phyloP scores from a whole-genome alignment of 306 rosid species.

The Morella rubra region DNA sequence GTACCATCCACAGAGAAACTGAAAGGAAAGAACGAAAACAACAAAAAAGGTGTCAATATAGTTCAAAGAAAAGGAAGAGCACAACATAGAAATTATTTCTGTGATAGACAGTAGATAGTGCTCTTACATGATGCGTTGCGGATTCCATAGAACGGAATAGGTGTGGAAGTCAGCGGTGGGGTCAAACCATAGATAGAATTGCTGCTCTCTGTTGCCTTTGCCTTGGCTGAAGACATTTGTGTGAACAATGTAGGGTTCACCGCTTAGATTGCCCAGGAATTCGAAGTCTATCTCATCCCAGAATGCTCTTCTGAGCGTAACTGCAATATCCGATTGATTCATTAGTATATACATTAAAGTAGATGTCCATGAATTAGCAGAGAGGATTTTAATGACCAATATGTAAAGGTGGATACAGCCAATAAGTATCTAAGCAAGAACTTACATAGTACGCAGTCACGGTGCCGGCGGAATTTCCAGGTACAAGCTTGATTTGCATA shows the following conservation, averaged over 20 bases:
- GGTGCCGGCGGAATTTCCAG: conserved; percentile 73
- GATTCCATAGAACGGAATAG: conserved; percentile 66
- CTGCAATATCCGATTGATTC: conserved; percentile 18
- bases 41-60: neutral
- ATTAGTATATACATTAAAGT: neutral
- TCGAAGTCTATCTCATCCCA: conserved; percentile 76
- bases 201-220: conserved; percentile 68
- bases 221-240: conserved; percentile 66
- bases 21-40: neutral
- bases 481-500: conserved; percentile 66
- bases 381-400: no score
- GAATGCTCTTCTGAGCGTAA: conserved; percentile 29
- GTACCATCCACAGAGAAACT: conserved; percentile 68
- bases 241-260: conserved; percentile 67
- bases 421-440: neutral
- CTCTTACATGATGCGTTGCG: conserved; percentile 55
- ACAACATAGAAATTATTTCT: neutral
- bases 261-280: conserved; percentile 67
- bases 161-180: conserved; percentile 73
- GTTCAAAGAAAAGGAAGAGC: neutral
- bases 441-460: conserved; percentile 75
- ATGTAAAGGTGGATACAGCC: neutral
- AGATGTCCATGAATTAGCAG: no score
- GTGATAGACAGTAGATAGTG: neutral
- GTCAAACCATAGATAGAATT: conserved; percentile 71